Conservation (phyloP, 805 yeast species). For the Wickerhamiella cacticola region DNA sequence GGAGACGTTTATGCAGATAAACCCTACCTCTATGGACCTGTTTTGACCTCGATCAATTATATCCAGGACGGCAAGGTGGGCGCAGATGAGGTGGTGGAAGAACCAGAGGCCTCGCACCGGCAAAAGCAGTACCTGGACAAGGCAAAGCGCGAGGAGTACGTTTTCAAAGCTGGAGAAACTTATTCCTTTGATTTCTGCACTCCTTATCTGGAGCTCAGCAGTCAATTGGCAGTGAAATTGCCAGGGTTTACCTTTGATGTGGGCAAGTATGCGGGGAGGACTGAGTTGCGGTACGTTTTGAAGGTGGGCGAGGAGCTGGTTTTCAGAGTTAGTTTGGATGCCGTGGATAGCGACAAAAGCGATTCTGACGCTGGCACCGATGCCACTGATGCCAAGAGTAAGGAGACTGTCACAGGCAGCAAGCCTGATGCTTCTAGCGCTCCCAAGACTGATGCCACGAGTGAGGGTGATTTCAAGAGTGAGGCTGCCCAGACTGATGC, state of each 20-base stretch:
- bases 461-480: neutral
- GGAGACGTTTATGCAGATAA: slow-evolving; percentile 50
- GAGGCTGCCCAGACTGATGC: no score
- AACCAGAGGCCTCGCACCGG: slow-evolving; percentile 30
- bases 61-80: slow-evolving; percentile 24
- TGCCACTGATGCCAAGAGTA: no score
- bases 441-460: neutral
- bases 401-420: no score
- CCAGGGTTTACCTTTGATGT: slow-evolving; percentile 37
- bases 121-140: slow-evolving; percentile 35
- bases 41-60: slow-evolving; percentile 44
- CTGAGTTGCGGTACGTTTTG: slow-evolving; percentile 30
- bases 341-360: slow-evolving; percentile 7
- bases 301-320: slow-evolving; percentile 23
- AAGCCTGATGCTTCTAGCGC: neutral
- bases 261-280: slow-evolving; percentile 29
- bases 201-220: slow-evolving; percentile 39
- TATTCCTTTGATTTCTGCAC: slow-evolving; percentile 47
- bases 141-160: slow-evolving; percentile 32
- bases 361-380: no score
- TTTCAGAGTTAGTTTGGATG: slow-evolving; percentile 23
- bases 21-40: slow-evolving; percentile 54
- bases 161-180: slow-evolving; percentile 30
- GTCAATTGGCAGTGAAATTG: slow-evolving; percentile 39
- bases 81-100: slow-evolving; percentile 18